Percentiles rank a stretch among this genome's conserved stretches.
phyloP scores from a whole-genome alignment of 2,329 filamentous ascomycete genomes.

The Calonectria multiphialidica region DNA sequence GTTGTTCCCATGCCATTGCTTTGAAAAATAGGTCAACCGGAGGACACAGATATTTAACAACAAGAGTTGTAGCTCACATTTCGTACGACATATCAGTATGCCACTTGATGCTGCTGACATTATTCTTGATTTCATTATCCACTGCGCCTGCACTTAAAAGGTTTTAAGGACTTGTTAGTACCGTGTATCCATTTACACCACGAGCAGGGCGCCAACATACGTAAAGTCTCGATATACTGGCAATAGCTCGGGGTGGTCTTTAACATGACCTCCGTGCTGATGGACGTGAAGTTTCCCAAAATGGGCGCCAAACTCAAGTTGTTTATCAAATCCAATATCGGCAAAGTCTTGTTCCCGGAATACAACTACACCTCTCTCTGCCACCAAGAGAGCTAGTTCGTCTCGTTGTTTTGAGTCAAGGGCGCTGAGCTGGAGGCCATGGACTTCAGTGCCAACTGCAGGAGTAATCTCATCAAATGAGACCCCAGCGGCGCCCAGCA shows the following conservation, averaged over 20 bases:
- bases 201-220: neutral
- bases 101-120: conserved; percentile 49
- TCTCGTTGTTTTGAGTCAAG: conserved; percentile 54
- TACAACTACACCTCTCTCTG: conserved; percentile 54
- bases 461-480: conserved; percentile 34
- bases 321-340: conserved; percentile 51
- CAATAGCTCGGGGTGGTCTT: conserved; percentile 1
- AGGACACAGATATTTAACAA: conserved; percentile 38
- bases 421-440: conserved; percentile 54
- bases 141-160: conserved; percentile 14
- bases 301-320: conserved; percentile 53
- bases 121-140: conserved; percentile 32
- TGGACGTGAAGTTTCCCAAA: conserved; percentile 56
- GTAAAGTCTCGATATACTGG: conserved; percentile 21
- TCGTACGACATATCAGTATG: conserved; percentile 59
- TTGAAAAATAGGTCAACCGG: neutral
- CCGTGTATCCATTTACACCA: neutral
- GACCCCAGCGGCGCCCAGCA: conserved; percentile 34
- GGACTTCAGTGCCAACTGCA: conserved; percentile 55
- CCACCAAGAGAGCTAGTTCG: conserved; percentile 56
- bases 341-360: conserved; percentile 50
- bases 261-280: conserved; percentile 27
- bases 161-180: neutral
- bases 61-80: conserved; percentile 40
- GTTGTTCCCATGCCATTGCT: conserved; percentile 48